Conservation (phyloP, 306 rosid genomes). For the Vigna nakashimae region DNA sequence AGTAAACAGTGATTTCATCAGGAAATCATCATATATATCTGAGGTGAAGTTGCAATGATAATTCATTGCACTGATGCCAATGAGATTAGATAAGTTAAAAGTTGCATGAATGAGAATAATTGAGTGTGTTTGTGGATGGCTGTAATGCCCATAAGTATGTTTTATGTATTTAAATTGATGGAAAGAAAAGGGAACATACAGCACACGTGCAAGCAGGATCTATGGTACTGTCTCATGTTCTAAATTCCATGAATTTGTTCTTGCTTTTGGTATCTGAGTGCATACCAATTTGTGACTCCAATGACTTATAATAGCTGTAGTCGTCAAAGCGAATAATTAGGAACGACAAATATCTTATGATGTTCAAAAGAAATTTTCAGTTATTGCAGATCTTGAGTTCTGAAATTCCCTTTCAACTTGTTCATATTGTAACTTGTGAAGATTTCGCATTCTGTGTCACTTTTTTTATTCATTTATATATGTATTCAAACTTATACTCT, state of each 20-base stretch:
- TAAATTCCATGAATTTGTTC: conserved; percentile 24
- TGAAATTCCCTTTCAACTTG: background rate
- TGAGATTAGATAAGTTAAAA: background rate
- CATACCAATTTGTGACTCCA: conserved; percentile 9
- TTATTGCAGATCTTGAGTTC: background rate
- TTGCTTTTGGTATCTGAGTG: conserved; percentile 5
- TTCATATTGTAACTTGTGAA: conserved; percentile 21
- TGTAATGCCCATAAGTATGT: background rate
- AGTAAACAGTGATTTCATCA: background rate
- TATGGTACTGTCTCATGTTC: conserved; percentile 16
- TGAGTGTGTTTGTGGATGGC: background rate
- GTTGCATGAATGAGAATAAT: background rate
- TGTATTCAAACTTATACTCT: background rate
- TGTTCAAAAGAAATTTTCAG: background rate
- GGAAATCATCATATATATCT: background rate
- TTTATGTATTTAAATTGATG: background rate
- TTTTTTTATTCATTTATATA: background rate
- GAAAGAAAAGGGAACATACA: background rate
- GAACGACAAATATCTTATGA: background rate
- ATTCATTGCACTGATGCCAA: background rate
- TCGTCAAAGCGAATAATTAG: background rate
- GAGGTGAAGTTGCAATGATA: background rate
- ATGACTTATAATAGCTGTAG: background rate
- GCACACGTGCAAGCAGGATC: conserved; percentile 24
- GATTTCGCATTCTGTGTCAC: background rate